Percentiles rank a stretch among this genome's conserved stretches.
Evolutionary conservation across 2,329 filamentous ascomycete genomes (phyloP).

Genomic region (Pseudogymnoascus sp.): DNA sequence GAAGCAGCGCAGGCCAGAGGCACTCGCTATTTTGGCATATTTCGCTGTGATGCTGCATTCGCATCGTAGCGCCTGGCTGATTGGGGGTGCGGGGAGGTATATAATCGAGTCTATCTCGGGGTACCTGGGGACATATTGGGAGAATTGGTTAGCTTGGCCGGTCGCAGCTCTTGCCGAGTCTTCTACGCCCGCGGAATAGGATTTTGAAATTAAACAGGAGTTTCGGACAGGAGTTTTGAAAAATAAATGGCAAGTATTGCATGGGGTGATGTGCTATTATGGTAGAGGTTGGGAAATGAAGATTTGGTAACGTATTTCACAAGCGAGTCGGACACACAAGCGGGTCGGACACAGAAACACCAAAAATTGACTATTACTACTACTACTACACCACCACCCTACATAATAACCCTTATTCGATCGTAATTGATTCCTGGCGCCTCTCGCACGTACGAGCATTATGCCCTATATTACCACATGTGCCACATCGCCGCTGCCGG

Average conservation of each 20-base stretch:
- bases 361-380: no score
- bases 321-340: no score
- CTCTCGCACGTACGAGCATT: no score
- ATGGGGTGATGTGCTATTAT: not conserved
- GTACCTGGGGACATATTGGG: constrained; percentile 18
- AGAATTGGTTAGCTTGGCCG: constrained; percentile 12
- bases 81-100: constrained; percentile 20
- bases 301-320: no score
- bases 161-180: not conserved
- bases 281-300: not conserved
- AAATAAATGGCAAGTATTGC: not conserved
- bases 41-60: constrained; percentile 30
- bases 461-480: no score
- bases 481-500: no score
- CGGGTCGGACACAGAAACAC: no score
- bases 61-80: constrained; percentile 19
- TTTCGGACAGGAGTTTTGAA: not conserved
- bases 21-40: constrained; percentile 30
- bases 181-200: not conserved
- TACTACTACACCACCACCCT: no score
- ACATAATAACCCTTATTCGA: no score
- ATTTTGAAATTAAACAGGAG: not conserved
- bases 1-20: constrained; percentile 26
- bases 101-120: constrained; percentile 19
- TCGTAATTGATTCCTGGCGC: no score